Evolutionary conservation across 495 filamentous ascomycete genomes (phyloP), one percentile per base, ranked within the genome.

Genomic region (Trichoderma asperelloides): DNA sequence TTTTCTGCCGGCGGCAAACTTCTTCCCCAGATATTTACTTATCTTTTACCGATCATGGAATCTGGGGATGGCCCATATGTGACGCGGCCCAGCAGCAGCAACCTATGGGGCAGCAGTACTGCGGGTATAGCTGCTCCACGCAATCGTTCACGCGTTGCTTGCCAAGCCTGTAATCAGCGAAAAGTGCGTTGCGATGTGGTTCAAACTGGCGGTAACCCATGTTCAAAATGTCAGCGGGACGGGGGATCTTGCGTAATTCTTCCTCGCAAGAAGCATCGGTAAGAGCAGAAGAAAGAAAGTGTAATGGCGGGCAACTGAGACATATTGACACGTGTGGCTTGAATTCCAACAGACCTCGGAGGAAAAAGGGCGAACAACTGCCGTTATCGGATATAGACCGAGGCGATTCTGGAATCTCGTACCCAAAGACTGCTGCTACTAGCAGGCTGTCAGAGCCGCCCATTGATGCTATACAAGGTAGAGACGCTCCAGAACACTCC

Each of bases 151-250:
- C 66, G 68, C 8, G 68, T 68, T 70, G 71, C 70, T 65, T 73
- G 71, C 65, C 60, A 66, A 62, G 16, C 55, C 12, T 73, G 71
- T 64, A 70, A 70, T 67, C 62, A 66, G 25, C 68, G 68, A 4
- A 73, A 73, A 51, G 66, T 73, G 23, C 70, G 70, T n/a, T 73
- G 71, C 62, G 65, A 71, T 43, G 70, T 71, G 21, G 65, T 68
- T 5, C 25, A 63, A 37, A 67, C 70, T 2, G 69, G 70, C 4
- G 28, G 70, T 0, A 33, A 49, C 37, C 71, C 71, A 23, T 73
- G 71, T 64, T 70, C 70, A 27, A 73, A 71, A 27, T 73, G 71
- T 27, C 30, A 33, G 30, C 68, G 70, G 41, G 66, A 68, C 11
- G 39, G 51, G 21, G 33, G 13, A 12, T 18, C 18, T 25, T 73